Evolutionary conservation across 2,329 filamentous ascomycete species (phyloP).

Genomic region (Shiraia sp.): DNA sequence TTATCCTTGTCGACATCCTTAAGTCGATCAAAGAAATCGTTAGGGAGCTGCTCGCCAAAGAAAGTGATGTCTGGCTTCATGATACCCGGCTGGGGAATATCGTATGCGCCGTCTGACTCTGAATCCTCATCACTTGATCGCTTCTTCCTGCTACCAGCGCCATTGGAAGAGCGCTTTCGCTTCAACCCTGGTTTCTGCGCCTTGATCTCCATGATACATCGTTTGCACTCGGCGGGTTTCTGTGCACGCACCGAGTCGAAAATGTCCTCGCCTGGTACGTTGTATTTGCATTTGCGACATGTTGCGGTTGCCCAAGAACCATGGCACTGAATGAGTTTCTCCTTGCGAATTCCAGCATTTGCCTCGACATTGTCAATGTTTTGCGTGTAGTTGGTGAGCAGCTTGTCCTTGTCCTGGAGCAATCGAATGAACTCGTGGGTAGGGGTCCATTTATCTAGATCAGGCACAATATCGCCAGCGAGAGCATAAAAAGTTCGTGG

Average conservation of each 20-base stretch:
- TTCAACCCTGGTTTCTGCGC: slow-evolving; percentile 54
- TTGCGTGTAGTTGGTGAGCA: slow-evolving; percentile 96
- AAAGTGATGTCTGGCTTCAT: slow-evolving; percentile 99
- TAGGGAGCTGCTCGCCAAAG: slow-evolving; percentile 88
- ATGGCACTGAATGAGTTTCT: slow-evolving; percentile 93
- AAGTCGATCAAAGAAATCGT: slow-evolving; percentile 78
- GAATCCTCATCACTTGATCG: slow-evolving; percentile 59
- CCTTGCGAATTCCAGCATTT: slow-evolving; percentile 76
- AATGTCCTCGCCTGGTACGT: slow-evolving; percentile 75
- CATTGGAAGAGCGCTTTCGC: slow-evolving; percentile 57
- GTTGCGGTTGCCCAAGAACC: slow-evolving; percentile 92
- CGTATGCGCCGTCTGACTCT: slow-evolving; percentile 64
- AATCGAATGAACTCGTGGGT: slow-evolving; percentile 93
- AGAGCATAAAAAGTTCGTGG: slow-evolving; percentile 88
- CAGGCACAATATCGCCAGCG: slow-evolving; percentile 86
- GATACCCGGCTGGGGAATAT: slow-evolving; percentile 71
- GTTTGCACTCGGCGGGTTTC: slow-evolving; percentile 75
- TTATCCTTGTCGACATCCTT: slow-evolving; percentile 78
- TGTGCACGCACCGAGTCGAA: slow-evolving; percentile 78
- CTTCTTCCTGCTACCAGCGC: slow-evolving; percentile 42
- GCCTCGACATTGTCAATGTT: slow-evolving; percentile 97
- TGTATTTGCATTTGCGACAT: slow-evolving; percentile 79
- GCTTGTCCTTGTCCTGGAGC: slow-evolving; percentile 82
- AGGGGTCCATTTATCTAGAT: slow-evolving; percentile 78
- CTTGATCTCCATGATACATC: slow-evolving; percentile 64